Evolutionary conservation across 1,139 yeast genomes (phyloP).

Genomic region (Zygosaccharomyces sapae): DNA sequence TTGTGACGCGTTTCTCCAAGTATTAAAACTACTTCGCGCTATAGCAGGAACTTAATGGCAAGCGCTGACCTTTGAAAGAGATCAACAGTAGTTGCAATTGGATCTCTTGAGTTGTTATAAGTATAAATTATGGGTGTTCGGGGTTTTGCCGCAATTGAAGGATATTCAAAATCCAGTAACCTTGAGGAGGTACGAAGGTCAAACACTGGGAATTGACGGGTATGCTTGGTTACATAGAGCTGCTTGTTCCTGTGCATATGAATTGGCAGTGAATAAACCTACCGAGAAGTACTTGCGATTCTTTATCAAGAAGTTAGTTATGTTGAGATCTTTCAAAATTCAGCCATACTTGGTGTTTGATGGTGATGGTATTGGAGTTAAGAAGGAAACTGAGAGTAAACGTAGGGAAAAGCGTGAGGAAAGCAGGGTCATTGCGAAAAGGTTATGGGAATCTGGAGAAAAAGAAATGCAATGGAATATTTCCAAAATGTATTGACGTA

Average conservation of each 20-base stretch:
- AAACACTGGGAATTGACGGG: conserved; percentile 85
- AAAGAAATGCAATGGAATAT: conserved; percentile 57
- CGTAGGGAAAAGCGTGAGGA: conserved; percentile 55
- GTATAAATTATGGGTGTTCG: conserved; percentile 62
- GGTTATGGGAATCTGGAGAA: conserved; percentile 50
- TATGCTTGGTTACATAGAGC: conserved; percentile 96
- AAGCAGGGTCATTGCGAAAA: conserved; percentile 55
- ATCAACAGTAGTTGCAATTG: background rate
- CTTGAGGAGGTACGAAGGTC: conserved; percentile 61
- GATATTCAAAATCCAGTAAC: conserved; percentile 62
- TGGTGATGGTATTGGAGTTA: conserved; percentile 82
- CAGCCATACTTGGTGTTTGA: conserved; percentile 90
- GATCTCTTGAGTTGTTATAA: background rate
- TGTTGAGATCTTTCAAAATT: conserved; percentile 66
- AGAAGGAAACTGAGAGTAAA: conserved; percentile 66
- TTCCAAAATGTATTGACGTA: conserved; percentile 77
- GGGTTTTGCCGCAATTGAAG: conserved; percentile 70
- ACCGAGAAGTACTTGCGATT: conserved; percentile 63
- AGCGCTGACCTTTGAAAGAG: background rate
- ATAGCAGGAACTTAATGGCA: background rate
- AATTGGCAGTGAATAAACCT: conserved; percentile 66
- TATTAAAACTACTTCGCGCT: background rate
- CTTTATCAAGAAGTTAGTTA: conserved; percentile 55
- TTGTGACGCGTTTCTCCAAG: conserved; percentile 11
- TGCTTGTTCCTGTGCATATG: conserved; percentile 77